A percentile compares a stretch with the other conserved stretches of the same genome.
Evolutionary conservation across 768 basidiomycete genomes (phyloP).

Genomic region (Calocybe indica): DNA sequence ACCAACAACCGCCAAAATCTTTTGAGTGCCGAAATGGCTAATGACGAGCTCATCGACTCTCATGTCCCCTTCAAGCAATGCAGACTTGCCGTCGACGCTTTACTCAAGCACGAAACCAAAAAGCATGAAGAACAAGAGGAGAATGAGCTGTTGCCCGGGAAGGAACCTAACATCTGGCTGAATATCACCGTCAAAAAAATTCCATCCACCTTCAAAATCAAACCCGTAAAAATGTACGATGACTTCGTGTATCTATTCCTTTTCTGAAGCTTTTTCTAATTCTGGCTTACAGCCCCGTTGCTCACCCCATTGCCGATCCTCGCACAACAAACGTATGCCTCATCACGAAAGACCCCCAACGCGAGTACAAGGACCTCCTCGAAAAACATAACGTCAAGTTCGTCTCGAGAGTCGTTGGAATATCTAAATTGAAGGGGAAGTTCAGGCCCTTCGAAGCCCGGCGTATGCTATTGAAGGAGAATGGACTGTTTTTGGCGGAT

Average conservation of each 20-base stretch:
- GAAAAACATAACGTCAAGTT: constrained; percentile 77
- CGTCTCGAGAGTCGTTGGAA: constrained; percentile 84
- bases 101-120: constrained; percentile 66
- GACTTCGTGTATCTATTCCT: constrained; percentile 8
- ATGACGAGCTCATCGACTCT: constrained; percentile 56
- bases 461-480: constrained; percentile 77
- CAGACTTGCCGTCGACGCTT: constrained; percentile 70
- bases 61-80: constrained; percentile 71
- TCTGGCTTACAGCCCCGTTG: constrained; percentile 52
- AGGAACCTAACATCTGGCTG: constrained; percentile 87
- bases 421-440: constrained; percentile 91
- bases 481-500: constrained; percentile 91
- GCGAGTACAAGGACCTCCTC: constrained; percentile 93
- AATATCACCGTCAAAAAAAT: constrained; percentile 84
- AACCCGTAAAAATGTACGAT: constrained; percentile 78
- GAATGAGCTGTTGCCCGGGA: constrained; percentile 67
- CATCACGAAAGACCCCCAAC: constrained; percentile 93
- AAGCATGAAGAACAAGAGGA: constrained; percentile 60
- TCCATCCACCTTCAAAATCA: constrained; percentile 66
- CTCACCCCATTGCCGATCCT: constrained; percentile 80
- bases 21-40: constrained; percentile 27
- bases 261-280: constrained; percentile 6
- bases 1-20: neutral
- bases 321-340: constrained; percentile 78
- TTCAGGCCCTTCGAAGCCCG: constrained; percentile 82